Conservation (phyloP, 305 asterid species). For the Solanum chacoense region DNA sequence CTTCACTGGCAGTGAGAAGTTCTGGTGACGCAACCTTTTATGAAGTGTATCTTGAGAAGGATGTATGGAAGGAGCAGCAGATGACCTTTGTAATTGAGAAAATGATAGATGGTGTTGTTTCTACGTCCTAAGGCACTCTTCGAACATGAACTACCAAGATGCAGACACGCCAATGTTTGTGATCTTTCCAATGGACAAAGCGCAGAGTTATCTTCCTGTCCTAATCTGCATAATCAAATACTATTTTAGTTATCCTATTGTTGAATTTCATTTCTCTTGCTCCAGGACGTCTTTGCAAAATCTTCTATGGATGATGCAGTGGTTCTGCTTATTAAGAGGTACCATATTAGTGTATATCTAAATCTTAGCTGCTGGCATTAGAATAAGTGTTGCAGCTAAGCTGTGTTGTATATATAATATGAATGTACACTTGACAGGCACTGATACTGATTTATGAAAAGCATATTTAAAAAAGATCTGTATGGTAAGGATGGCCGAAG, state of each 20-base stretch:
- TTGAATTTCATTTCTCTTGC: neutral
- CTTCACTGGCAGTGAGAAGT: slow-evolving; percentile 32
- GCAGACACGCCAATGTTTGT: neutral
- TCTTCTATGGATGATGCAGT: neutral
- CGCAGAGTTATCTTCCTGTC: neutral
- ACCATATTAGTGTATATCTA: neutral
- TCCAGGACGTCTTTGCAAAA: neutral
- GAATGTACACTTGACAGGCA: neutral
- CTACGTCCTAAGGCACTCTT: neutral
- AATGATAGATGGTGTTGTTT: neutral
- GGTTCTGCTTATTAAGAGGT: neutral
- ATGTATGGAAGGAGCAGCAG: slow-evolving; percentile 45
- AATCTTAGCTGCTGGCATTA: neutral
- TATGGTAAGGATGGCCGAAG: neutral
- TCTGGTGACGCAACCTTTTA: slow-evolving; percentile 38
- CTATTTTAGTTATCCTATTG: neutral
- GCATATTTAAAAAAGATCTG: neutral
- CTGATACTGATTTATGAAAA: neutral
- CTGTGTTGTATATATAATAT: neutral
- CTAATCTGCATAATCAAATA: neutral
- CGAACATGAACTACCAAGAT: neutral
- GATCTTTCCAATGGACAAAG: neutral
- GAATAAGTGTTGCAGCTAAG: neutral
- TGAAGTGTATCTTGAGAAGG: slow-evolving; percentile 34
- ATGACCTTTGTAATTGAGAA: slow-evolving; percentile 19